Conservation (phyloP, 2,329 filamentous ascomycete species). For the Dothiorella sarmentorum region DNA sequence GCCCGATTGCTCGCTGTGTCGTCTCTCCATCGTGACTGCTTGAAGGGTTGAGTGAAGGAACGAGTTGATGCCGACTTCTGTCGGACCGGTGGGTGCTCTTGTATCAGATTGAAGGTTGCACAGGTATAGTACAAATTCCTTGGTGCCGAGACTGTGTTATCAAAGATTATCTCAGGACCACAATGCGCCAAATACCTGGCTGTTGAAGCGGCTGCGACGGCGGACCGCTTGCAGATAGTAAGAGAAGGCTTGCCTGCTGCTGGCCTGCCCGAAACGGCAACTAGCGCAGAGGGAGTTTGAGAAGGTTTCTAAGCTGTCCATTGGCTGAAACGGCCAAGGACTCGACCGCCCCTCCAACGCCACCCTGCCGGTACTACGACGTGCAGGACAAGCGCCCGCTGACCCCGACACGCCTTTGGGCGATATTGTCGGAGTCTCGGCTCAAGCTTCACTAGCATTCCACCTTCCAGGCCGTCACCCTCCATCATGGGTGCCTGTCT, state of each 20-base stretch:
- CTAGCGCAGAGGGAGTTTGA: conserved; percentile 7
- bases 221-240: background rate
- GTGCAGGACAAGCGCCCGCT: too few relatives aligned
- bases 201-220: background rate
- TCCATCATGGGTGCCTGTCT: background rate
- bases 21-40: background rate
- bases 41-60: background rate
- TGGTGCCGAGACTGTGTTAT: background rate
- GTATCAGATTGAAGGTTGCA: background rate
- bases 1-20: conserved; percentile 4
- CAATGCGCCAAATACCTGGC: background rate
- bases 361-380: background rate
- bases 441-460: background rate
- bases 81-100: too few relatives aligned
- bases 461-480: background rate
- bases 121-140: background rate
- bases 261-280: background rate
- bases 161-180: background rate
- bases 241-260: background rate
- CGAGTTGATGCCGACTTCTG: too few relatives aligned
- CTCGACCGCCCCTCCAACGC: background rate
- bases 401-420: background rate
- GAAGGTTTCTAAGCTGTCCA: background rate
- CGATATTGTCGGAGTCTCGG: background rate
- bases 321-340: conserved; percentile 7